Evolutionary conservation across 2,329 filamentous ascomycete genomes (phyloP).

Genomic region (Helotiales sp.): DNA sequence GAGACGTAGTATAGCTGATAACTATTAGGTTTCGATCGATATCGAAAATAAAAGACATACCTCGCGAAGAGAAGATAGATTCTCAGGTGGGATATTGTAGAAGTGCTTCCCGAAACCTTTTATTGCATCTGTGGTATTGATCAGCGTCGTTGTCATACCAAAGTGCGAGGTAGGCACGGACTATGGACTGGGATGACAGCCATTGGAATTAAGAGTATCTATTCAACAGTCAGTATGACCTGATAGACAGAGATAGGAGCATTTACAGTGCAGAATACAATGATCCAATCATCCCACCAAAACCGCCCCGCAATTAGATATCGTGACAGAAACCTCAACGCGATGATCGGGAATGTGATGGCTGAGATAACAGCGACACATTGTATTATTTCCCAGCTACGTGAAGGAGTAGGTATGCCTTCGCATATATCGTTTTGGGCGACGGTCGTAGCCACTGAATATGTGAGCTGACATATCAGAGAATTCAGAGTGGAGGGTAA

Average conservation of each 20-base stretch:
- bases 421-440: slow-evolving; percentile 15
- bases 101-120: slow-evolving; percentile 26
- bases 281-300: slow-evolving; percentile 26
- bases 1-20: slow-evolving; percentile 19
- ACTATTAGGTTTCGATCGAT: neutral
- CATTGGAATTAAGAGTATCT: slow-evolving; percentile 16
- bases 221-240: neutral
- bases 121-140: slow-evolving; percentile 9
- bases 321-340: slow-evolving; percentile 19
- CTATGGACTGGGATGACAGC: slow-evolving; percentile 17
- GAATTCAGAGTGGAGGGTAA: neutral
- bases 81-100: slow-evolving; percentile 21
- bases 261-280: slow-evolving; percentile 17
- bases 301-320: slow-evolving; percentile 9
- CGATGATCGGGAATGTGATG: slow-evolving; percentile 17
- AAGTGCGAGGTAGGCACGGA: neutral
- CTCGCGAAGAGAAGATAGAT: slow-evolving; percentile 18
- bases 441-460: slow-evolving; percentile 7
- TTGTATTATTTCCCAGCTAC: slow-evolving; percentile 11
- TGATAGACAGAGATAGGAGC: neutral
- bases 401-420: slow-evolving; percentile 11
- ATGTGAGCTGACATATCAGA: neutral
- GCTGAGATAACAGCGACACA: slow-evolving; percentile 13
- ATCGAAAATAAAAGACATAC: slow-evolving; percentile 1
- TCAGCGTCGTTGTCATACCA: neutral